Evolutionary conservation across 441 rosid genomes (phyloP).

Genomic region (Bocquillonia castaneifolia): DNA sequence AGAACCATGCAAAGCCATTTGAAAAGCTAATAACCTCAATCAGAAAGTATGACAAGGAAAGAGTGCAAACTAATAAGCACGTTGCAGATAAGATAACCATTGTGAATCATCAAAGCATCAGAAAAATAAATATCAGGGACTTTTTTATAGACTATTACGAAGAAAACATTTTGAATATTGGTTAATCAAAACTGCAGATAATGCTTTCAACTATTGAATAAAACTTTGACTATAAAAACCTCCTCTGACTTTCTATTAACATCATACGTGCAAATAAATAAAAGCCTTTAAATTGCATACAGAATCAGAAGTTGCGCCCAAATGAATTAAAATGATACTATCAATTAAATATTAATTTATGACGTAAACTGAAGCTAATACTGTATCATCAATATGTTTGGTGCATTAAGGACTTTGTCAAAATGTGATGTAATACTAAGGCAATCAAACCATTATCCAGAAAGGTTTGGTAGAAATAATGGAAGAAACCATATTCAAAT

Average conservation of each 20-base stretch:
- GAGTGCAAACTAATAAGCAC: neutral
- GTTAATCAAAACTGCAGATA: neutral
- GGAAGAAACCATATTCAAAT: neutral
- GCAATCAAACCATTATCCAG: neutral
- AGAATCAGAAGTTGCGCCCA: neutral
- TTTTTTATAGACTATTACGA: slow-evolving; percentile 3
- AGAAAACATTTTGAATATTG: neutral
- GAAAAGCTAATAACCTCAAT: slow-evolving; percentile 6
- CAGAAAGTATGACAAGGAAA: neutral
- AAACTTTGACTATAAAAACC: neutral
- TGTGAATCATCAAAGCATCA: neutral
- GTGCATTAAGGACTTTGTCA: neutral
- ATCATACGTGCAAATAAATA: neutral
- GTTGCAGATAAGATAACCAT: neutral
- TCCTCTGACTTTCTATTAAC: neutral
- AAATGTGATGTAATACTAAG: neutral
- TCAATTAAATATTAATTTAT: neutral
- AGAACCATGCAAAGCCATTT: neutral
- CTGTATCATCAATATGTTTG: neutral
- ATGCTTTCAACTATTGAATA: slow-evolving; percentile 1
- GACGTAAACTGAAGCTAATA: neutral
- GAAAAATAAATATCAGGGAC: neutral
- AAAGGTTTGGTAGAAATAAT: neutral
- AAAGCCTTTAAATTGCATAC: neutral
- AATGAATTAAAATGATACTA: neutral